Base-by-base conservation (phyloP, 331 rosid species). In the Saraca asoca region DNA sequence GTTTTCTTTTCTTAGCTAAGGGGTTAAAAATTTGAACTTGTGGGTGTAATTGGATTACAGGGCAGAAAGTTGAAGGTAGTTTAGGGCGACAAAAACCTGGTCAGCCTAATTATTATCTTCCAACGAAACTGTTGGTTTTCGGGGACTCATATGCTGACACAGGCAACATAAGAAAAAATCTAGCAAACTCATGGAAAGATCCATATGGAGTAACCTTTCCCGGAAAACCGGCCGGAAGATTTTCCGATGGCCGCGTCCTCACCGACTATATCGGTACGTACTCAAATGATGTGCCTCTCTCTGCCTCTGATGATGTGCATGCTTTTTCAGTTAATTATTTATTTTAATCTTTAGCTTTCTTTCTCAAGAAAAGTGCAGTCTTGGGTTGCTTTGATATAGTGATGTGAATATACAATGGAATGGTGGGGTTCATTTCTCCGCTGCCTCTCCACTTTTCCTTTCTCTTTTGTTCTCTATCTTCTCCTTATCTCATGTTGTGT, bases 201-300 rank as follows among this genome's bases (percentile, higher is more conserved):
- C 82, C 82, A 4, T 81, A 73, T 4, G 85, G 85, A 46, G 19
- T 73, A 2, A 81, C 82, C 41, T 77, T 77, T 38, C 85, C 85
- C 10, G 78, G 85, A 11, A 73, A 81, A 70, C 85, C 85, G 0
- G 58, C 72, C 55, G 80, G 82, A 31, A 70, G 85, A 45, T 81
- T 66, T 57, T 81, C 80, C 17, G 78, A 81, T 15, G 82, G 80
- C 20, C 64, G 82, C 59, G 77, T 81, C 46, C 16, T 81, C 13
- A 64, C 80, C 6, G 82, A 81, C 12, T 81, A 9, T 12, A 13
- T 81, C 7, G 82, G 85, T 80, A 48, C 0, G 51, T 15, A 0
- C 12, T 6, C 42, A 18, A 35, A 17, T 58, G 14, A 6, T 39
- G 37, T 38, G 39, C 17, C 16, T 35, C 13, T 14, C 4, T 39